Evolutionary conservation across 352 stramenopile genomes (phyloP).

Genomic region (Stramenopiles sp.): DNA sequence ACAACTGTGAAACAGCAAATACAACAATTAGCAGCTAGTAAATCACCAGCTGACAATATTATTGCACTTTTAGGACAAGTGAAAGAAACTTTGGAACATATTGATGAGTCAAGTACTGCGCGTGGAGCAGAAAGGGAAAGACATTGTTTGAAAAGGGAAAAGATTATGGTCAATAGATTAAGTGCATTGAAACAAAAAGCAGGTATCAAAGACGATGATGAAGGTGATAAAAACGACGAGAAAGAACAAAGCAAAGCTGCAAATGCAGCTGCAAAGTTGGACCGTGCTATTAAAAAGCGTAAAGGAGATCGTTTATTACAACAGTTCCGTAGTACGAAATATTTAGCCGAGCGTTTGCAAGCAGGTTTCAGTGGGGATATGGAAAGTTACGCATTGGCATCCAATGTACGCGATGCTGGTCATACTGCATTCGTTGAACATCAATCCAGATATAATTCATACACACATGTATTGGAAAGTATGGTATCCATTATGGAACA

Average conservation of each 20-base stretch:
- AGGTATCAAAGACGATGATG: neutral
- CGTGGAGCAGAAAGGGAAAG: neutral
- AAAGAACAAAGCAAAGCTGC: neutral
- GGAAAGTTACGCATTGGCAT: neutral
- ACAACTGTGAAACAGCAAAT: too few relatives aligned
- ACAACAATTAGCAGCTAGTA: too few relatives aligned
- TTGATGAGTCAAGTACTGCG: neutral
- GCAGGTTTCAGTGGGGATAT: neutral
- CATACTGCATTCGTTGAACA: neutral
- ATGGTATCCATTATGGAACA: neutral
- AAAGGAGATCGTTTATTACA: neutral
- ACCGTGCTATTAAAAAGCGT: neutral
- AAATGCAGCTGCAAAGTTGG: neutral
- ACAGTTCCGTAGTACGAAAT: neutral
- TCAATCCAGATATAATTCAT: neutral
- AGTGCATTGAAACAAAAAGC: neutral
- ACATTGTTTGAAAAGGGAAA: neutral
- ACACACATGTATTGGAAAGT: neutral
- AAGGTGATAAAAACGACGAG: neutral
- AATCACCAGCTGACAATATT: neutral
- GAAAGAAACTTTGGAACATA: neutral
- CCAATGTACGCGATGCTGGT: neutral
- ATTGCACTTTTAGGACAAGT: neutral
- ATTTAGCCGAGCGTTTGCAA: neutral
- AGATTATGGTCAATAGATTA: neutral